phyloP scores from a whole-genome alignment of 169 alveolate genomes.

The Haemoproteus tartakovskyi region DNA sequence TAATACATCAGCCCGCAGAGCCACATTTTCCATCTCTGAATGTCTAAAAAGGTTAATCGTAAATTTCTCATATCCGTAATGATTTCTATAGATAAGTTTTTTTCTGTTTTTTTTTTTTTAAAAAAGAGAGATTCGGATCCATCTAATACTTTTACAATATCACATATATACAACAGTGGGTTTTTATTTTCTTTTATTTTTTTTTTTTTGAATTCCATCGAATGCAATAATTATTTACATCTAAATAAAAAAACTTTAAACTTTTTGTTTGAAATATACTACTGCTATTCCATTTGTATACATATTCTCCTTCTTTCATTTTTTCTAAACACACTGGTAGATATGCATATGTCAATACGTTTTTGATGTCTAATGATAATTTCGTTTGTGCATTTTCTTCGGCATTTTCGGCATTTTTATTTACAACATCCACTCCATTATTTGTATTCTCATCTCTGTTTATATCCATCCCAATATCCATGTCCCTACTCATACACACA shows the following conservation, averaged over 20 bases:
- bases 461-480: too few species aligned
- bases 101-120: slow-evolving; percentile 64
- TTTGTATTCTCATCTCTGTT: not conserved
- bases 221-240: slow-evolving; percentile 62
- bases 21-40: slow-evolving; percentile 69
- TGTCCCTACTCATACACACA: too few species aligned
- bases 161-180: slow-evolving; percentile 58
- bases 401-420: not conserved
- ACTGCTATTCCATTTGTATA: slow-evolving; percentile 60
- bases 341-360: slow-evolving; percentile 59
- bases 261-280: slow-evolving; percentile 63
- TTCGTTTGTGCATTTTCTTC: slow-evolving; percentile 10
- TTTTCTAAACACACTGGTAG: slow-evolving; percentile 61
- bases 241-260: slow-evolving; percentile 56
- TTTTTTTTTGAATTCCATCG: slow-evolving; percentile 66
- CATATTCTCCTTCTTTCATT: slow-evolving; percentile 67
- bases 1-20: slow-evolving; percentile 63
- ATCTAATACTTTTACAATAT: slow-evolving; percentile 59
- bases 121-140: slow-evolving; percentile 64
- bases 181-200: slow-evolving; percentile 52
- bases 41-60: slow-evolving; percentile 53
- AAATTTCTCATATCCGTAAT: slow-evolving; percentile 29
- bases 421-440: not conserved
- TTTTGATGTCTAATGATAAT: slow-evolving; percentile 51
- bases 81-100: slow-evolving; percentile 64